Conservation (phyloP, 2,329 filamentous ascomycete genomes). For the Fonsecaea pugnacius region DNA sequence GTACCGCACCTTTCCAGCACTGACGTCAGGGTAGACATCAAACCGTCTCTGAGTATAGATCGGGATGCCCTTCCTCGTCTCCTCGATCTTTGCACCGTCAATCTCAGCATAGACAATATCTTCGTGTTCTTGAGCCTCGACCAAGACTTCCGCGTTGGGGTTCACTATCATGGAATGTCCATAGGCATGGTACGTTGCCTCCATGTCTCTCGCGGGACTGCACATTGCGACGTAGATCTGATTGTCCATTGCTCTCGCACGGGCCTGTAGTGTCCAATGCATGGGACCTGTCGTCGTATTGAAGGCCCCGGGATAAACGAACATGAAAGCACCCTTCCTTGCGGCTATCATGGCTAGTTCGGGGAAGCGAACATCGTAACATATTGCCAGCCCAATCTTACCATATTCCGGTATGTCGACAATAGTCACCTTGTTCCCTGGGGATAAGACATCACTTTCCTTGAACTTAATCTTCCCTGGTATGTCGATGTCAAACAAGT, state of each 20-base stretch:
- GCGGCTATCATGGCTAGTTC: constrained; percentile 90
- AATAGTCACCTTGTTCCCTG: constrained; percentile 83
- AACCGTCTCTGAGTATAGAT: constrained; percentile 83
- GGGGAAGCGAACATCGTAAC: constrained; percentile 97
- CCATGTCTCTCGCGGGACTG: constrained; percentile 81
- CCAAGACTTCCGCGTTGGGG: constrained; percentile 81
- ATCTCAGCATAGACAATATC: constrained; percentile 75
- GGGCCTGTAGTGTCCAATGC: constrained; percentile 85
- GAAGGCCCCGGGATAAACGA: constrained; percentile 96
- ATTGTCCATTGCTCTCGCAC: constrained; percentile 87
- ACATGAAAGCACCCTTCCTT: constrained; percentile 79
- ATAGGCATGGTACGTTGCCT: constrained; percentile 82
- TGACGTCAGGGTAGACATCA: constrained; percentile 93
- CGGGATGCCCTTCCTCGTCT: constrained; percentile 81
- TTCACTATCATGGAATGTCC: constrained; percentile 89
- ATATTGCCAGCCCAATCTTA: constrained; percentile 85
- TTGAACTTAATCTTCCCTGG: constrained; percentile 90
- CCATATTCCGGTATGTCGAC: constrained; percentile 88
- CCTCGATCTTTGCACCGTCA: constrained; percentile 68
- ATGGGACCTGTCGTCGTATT: constrained; percentile 89
- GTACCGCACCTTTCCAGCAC: constrained; percentile 57
- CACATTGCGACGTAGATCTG: constrained; percentile 93
- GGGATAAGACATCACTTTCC: constrained; percentile 85
- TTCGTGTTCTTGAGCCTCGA: constrained; percentile 77
- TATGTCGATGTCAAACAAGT: constrained; percentile 97